Evolutionary conservation across 179 eudicot species (phyloP), one percentile per base, ranked within the genome.

Genomic region (Beta macrorhiza): DNA sequence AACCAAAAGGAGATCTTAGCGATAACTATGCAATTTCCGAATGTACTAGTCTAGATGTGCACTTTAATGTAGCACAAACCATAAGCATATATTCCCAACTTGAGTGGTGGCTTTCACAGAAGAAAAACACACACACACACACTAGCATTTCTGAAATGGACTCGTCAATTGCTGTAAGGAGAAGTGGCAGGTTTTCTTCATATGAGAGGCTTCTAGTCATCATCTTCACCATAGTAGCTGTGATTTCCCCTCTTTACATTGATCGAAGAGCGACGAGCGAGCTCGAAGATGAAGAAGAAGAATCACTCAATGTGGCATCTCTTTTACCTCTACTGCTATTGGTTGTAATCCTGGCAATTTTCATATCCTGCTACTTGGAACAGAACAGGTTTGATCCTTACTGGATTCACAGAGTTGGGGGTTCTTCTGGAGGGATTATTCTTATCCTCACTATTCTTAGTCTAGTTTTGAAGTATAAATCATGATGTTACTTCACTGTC

Each of bases 191-290:
- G 77, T 63, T 74, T 72, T 86, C 91, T 45, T 89, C 93, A 7
- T 84, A 84, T 49, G 88, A 83, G 78, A 90, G 85, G 87, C 75
- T 91, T 45, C 67, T 88, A 19, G 91, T 85, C 57, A 86, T 94
- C 52, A 71, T 83, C 45, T 84, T 94, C 20, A 77, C 90, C 45
- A 76, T 93, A 78, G 61, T 93, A 10, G 95, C 94, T 5, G 87
- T 90, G 16, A 51, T 93, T 61, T 94, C 98, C 20, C 97, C 98
- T 12, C 90, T 94, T 55, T 91, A 91, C 82, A 88, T 94, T 5
- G 93, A 93, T 70, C 75, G 87, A 47, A 82, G 82, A 44, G 44
- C 79, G 14, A 57, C 29, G 1, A 44, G 51, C 0, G 97, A 90
- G 62, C 67, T 7, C 77, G 90, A 87, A 0, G 97, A 88, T 77